Base-by-base conservation (phyloP, 1,284 basidiomycete species). In the Boletus holoroseus region DNA sequence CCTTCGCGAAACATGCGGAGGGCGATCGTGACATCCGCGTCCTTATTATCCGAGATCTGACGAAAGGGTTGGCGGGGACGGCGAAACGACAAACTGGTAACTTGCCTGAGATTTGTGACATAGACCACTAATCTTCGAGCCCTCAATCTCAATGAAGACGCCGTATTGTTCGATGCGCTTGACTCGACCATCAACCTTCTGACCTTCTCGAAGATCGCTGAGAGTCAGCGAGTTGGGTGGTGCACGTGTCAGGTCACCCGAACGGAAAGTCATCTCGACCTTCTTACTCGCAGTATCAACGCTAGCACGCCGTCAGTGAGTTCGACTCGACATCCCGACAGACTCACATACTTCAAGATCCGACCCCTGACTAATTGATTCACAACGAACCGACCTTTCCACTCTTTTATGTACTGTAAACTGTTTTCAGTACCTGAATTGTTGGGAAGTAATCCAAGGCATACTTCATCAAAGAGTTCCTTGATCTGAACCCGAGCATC, bases 401-500 rank as follows among this genome's bases (percentile, higher is more conserved):
- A 99, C 47, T 98, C 94, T 70, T 97, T 95, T 58, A 96, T 82
- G 68, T 82, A 96, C 89, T 94, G 60, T 15, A 49, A 44, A 61
- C 38, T 30, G 5, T 47, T 53, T 59, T 53, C 35, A 55, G 55
- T 18, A 49, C 28, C 48, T 28, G 18, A 16, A 49, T 5, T 22
- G 43, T 22, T 26, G 36, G 6, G 47, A 30, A 34, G 35, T 28
- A 35, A 31, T 13, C 12, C 28, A 27, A 63, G 34, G 16, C 51
- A 34, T 60, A 93, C 91, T 64, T 91, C 85, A 67, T 94, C 88
- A 67, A 95, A 91, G 28, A 96, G 77, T 70, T 97, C 92, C 66
- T 82, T 87, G 67, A 98, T 98, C 71, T 95, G 93, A 22, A 98
- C 86, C 20, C 95, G 83, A 47, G 89, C 94, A 62, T 93, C 91